Evolutionary conservation across 352 stramenopile genomes (phyloP).

Genomic region (Globisporangium sylvaticum): DNA sequence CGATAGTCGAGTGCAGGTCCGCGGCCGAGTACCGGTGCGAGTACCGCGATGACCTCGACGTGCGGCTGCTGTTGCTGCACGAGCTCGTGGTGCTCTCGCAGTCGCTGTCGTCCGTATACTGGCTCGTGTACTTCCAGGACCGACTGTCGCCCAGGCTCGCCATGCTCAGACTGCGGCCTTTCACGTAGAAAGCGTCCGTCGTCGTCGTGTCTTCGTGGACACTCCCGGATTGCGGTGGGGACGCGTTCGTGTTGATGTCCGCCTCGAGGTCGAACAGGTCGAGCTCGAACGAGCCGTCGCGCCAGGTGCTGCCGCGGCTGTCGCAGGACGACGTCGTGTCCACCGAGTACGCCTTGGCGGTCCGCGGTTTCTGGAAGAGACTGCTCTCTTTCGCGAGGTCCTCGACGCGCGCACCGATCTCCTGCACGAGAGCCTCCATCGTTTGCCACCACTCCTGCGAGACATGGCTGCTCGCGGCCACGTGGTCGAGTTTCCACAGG

Average conservation of each 20-base stretch:
- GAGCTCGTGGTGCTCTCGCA: slow-evolving; percentile 50
- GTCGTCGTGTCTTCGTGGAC: slow-evolving; percentile 22
- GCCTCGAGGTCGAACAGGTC: slow-evolving; percentile 58
- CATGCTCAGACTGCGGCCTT: slow-evolving; percentile 30
- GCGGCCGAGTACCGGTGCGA: slow-evolving; percentile 45
- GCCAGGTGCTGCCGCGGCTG: slow-evolving; percentile 50
- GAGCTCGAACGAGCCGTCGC: slow-evolving; percentile 50
- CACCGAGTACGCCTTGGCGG: slow-evolving; percentile 45
- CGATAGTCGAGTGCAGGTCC: slow-evolving; percentile 69
- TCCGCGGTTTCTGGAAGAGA: slow-evolving; percentile 34
- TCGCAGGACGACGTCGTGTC: slow-evolving; percentile 54
- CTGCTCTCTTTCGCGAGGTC: slow-evolving; percentile 40
- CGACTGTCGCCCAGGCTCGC: slow-evolving; percentile 21
- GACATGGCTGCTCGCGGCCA: slow-evolving; percentile 54
- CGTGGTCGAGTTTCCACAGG: slow-evolving; percentile 51
- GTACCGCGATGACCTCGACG: slow-evolving; percentile 31
- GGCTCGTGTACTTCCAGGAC: slow-evolving; percentile 31
- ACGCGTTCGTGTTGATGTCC: slow-evolving; percentile 31
- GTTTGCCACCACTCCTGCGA: slow-evolving; percentile 54
- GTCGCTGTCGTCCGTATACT: slow-evolving; percentile 31
- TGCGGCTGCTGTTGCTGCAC: slow-evolving; percentile 26
- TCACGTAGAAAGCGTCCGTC: slow-evolving; percentile 27
- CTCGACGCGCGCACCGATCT: slow-evolving; percentile 47
- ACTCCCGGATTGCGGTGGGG: slow-evolving; percentile 25
- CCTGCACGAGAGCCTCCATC: slow-evolving; percentile 29